These are phyloP conservation scores for Cryptococcus wingfieldii DNA, from an alignment of 1,284 basidiomycete genomes.

Conservation along the genomic window DNA sequence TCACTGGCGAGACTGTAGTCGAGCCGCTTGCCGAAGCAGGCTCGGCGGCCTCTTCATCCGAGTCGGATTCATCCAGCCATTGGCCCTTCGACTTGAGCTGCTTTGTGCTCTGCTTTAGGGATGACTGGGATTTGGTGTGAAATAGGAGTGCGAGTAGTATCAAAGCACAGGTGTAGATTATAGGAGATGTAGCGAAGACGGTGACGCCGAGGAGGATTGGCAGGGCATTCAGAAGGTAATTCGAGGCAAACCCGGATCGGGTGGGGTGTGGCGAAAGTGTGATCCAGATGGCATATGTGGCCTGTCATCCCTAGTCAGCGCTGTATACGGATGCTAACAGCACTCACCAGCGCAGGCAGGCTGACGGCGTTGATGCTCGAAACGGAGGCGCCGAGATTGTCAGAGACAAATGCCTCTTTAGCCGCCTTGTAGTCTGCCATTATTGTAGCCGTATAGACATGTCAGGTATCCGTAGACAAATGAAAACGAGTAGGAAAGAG, in stretches of 20 bases:
- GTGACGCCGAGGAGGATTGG: slow-evolving; percentile 79
- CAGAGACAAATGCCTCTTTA: slow-evolving; percentile 84
- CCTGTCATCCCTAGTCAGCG: slow-evolving; percentile 50
- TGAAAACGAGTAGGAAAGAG: too few relatives aligned
- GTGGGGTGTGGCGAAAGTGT: slow-evolving; percentile 50
- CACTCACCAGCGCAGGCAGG: slow-evolving; percentile 61
- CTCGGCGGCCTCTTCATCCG: slow-evolving; percentile 36
- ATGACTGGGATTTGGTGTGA: not conserved
- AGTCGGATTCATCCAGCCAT: slow-evolving; percentile 45
- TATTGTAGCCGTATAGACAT: too few relatives aligned
- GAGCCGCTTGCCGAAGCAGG: slow-evolving; percentile 13
- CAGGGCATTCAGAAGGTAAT: slow-evolving; percentile 65
- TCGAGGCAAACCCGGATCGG: slow-evolving; percentile 44
- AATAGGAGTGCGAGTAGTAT: slow-evolving; percentile 22
- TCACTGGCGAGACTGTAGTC: slow-evolving; percentile 7
- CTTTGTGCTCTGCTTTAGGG: not conserved
- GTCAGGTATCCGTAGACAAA: too few relatives aligned
- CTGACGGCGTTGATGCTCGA: slow-evolving; percentile 70
- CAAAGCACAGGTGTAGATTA: slow-evolving; percentile 56
- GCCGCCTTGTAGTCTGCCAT: slow-evolving; percentile 64
- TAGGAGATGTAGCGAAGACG: slow-evolving; percentile 60
- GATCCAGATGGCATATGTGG: slow-evolving; percentile 66
- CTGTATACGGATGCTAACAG: slow-evolving; percentile 2
- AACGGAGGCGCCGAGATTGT: slow-evolving; percentile 71
- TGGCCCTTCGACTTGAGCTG: slow-evolving; percentile 25